These are phyloP conservation scores for Sanghuangporus sanghuang DNA, from an alignment of 1,284 basidiomycete genomes.

Conservation along the genomic window DNA sequence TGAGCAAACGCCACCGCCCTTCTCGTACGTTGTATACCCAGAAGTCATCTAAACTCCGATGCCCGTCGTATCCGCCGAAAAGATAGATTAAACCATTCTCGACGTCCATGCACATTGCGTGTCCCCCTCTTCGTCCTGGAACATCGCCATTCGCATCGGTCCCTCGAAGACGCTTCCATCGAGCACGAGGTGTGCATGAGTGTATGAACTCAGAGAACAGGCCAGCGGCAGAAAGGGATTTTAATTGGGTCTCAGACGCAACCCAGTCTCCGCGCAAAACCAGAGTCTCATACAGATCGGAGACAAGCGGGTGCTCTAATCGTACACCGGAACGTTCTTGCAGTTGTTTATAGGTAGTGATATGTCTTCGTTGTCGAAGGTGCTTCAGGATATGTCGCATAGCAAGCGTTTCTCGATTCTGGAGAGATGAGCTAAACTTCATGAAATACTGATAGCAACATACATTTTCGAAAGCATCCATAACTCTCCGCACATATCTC, in stretches of 20 bases:
- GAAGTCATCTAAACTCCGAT: constrained; percentile 71
- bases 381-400: constrained; percentile 74
- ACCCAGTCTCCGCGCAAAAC: constrained; percentile 66
- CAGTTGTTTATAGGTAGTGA: constrained; percentile 61
- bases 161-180: constrained; percentile 53
- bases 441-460: constrained; percentile 18
- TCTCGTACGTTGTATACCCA: constrained; percentile 67
- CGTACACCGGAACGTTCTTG: constrained; percentile 50
- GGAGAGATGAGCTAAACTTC: constrained; percentile 16
- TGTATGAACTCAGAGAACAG: constrained; percentile 58
- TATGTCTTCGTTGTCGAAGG: constrained; percentile 68
- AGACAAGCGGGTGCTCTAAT: constrained; percentile 69
- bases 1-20: constrained; percentile 63
- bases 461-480: constrained; percentile 56
- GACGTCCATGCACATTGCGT: constrained; percentile 78
- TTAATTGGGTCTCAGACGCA: constrained; percentile 50
- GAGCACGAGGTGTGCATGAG: constrained; percentile 47
- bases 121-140: constrained; percentile 66
- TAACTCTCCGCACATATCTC: constrained; percentile 47
- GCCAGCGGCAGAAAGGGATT: constrained; percentile 42
- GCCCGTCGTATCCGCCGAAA: constrained; percentile 78
- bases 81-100: constrained; percentile 63
- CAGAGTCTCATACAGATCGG: constrained; percentile 57
- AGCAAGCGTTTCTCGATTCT: constrained; percentile 63
- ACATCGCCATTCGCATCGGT: constrained; percentile 57